Base-by-base conservation (phyloP, 805 yeast genomes). In the Ogataea paraovalis region DNA sequence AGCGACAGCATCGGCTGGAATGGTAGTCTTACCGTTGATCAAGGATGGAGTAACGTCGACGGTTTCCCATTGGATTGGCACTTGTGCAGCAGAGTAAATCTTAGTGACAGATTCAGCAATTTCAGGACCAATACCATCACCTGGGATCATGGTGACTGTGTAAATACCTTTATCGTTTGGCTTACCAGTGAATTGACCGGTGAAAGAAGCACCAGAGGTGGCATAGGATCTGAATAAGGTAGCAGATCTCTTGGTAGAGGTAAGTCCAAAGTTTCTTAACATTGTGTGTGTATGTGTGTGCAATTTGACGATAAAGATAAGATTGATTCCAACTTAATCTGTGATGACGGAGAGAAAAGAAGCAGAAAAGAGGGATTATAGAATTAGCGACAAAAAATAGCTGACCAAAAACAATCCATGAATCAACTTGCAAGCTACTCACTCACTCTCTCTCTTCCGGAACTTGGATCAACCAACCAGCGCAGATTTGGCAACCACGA, bases 111-210 rank as follows among this genome's bases (percentile, higher is more conserved):
- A 87, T 62, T 87, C 82, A 57, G 98, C 86, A 68, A 94, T 94
- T 72, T 94, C 99, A 44, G 84, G 79, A 61, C 99, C 99, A 59
- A 92, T 90, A 78, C 99, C 99, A 67, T 92, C 98, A 74, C 98
- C 98, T 74, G 91, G 97, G 62, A 94, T 92, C 75, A 94, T 78
- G 40, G 99, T 92, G 54, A 94, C 99, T 46, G 88, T 82, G 75
- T 82, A 92, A 63, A 86, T 87, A 56, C 98, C 98, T 53, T 85
- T 80, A 51, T 84, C 73, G 52, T 78, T 78, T 66, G 80, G 82
- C 55, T 68, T 49, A 54, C 88, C 87, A 54, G 82, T 75, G 72
- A 76, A 83, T 66, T 82, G 83, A 59, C 87, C 85, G 54, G 83
- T 82, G 47, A 68, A 65, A 46, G 73, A 62, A 39, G 74, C 65